These are phyloP conservation scores for Prunus mira DNA, from an alignment of 306 rosid species.

Conservation along the genomic window DNA sequence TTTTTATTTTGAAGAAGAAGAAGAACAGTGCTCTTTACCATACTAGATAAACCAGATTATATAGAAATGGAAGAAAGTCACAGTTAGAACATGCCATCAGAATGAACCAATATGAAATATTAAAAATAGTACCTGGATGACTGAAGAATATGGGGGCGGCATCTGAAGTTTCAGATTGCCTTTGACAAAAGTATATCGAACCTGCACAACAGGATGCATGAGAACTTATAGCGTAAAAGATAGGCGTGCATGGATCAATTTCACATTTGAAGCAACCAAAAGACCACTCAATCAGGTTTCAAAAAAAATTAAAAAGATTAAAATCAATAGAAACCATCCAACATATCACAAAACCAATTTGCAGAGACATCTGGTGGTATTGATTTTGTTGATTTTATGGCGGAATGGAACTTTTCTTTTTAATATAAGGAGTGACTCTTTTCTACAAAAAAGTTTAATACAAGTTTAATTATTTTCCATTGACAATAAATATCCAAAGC, in stretches of 20 bases:
- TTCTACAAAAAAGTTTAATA: not conserved
- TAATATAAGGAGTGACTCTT: not conserved
- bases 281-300: not conserved
- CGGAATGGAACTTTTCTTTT: not conserved
- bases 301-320: not conserved
- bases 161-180: conserved; percentile 68
- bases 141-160: conserved; percentile 76
- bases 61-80: not conserved
- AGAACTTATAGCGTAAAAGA: conserved; percentile 1
- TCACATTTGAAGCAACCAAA: not conserved
- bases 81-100: not conserved
- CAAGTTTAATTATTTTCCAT: not conserved
- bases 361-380: not conserved
- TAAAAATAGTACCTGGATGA: conserved; percentile 72
- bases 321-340: not conserved
- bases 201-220: conserved; percentile 38
- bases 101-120: not conserved
- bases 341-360: not conserved
- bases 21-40: not conserved
- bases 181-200: conserved; percentile 71
- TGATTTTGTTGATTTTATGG: not conserved
- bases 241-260: not conserved
- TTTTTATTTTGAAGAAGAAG: not conserved
- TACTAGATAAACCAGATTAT: not conserved
- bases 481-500: not conserved